These are phyloP conservation scores for Xerocomus tenax DNA, from an alignment of 1,284 basidiomycete species.

Conservation along the genomic window DNA sequence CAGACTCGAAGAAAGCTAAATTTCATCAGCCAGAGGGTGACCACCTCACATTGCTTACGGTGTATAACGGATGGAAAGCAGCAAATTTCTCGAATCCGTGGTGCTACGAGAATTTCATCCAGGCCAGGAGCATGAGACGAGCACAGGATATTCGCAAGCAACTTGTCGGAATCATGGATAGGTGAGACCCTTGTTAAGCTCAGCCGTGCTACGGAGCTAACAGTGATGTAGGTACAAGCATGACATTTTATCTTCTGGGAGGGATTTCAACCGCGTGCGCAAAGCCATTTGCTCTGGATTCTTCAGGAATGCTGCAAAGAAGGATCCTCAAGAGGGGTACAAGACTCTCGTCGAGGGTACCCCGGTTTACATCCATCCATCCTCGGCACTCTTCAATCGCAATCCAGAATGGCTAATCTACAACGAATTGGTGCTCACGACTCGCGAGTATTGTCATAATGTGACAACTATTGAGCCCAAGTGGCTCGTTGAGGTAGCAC, in stretches of 20 bases:
- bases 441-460: slow-evolving; percentile 91
- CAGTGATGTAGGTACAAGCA: slow-evolving; percentile 71
- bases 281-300: slow-evolving; percentile 95
- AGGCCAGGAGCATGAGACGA: slow-evolving; percentile 92
- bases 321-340: slow-evolving; percentile 92
- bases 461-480: slow-evolving; percentile 96
- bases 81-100: slow-evolving; percentile 93
- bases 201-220: slow-evolving; percentile 10
- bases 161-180: slow-evolving; percentile 96
- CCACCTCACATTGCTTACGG: slow-evolving; percentile 88
- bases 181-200: slow-evolving; percentile 41
- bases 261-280: slow-evolving; percentile 88
- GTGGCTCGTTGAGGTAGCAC: slow-evolving; percentile 97
- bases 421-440: slow-evolving; percentile 54
- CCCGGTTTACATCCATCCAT: slow-evolving; percentile 96
- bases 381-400: slow-evolving; percentile 93
- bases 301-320: slow-evolving; percentile 94
- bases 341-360: slow-evolving; percentile 97
- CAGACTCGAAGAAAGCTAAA: slow-evolving; percentile 97
- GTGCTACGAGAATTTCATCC: slow-evolving; percentile 97
- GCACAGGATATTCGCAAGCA: slow-evolving; percentile 98
- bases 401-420: slow-evolving; percentile 64
- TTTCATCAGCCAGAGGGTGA: slow-evolving; percentile 98
- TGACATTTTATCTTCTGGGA: slow-evolving; percentile 85
- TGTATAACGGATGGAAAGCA: slow-evolving; percentile 97